These are phyloP conservation scores for Fusarium compactum DNA, from an alignment of 2,329 filamentous ascomycete species.

Conservation along the genomic window DNA sequence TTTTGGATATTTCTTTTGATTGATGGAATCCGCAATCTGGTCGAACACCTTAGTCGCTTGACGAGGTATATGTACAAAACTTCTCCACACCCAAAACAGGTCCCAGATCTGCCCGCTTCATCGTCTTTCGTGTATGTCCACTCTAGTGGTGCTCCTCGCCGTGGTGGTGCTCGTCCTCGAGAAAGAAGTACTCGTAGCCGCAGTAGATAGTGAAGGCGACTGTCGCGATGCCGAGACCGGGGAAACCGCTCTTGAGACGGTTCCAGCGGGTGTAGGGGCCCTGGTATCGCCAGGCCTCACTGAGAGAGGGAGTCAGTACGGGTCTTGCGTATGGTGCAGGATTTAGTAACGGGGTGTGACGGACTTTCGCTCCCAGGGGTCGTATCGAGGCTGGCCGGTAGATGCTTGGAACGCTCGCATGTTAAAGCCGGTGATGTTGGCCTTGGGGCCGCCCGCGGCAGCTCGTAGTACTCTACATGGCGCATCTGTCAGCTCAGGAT, in stretches of 20 bases:
- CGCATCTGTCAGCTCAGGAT: slow-evolving; percentile 29
- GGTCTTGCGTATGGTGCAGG: not conserved
- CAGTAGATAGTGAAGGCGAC: slow-evolving; percentile 93
- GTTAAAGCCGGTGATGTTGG: slow-evolving; percentile 94
- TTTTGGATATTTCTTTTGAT: slow-evolving; percentile 35
- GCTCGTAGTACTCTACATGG: slow-evolving; percentile 61
- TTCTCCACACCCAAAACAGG: slow-evolving; percentile 18
- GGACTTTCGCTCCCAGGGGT: slow-evolving; percentile 75
- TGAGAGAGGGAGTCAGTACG: slow-evolving; percentile 55
- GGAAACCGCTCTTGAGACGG: slow-evolving; percentile 87
- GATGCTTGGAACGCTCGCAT: slow-evolving; percentile 81
- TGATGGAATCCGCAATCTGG: slow-evolving; percentile 36
- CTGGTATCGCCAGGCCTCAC: slow-evolving; percentile 94
- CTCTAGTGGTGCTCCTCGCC: slow-evolving; percentile 68
- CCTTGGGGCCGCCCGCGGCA: slow-evolving; percentile 64
- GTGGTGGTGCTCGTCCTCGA: slow-evolving; percentile 76
- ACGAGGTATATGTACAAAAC: slow-evolving; percentile 47
- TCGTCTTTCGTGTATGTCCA: slow-evolving; percentile 23
- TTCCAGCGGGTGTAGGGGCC: slow-evolving; percentile 90
- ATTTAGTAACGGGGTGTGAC: slow-evolving; percentile 49
- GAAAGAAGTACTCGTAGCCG: slow-evolving; percentile 87
- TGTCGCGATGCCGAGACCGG: slow-evolving; percentile 90
- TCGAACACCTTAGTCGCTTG: slow-evolving; percentile 29
- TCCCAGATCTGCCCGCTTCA: slow-evolving; percentile 21
- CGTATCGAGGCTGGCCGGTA: slow-evolving; percentile 71